Evolutionary conservation across 176 grass and related monocot species (phyloP), one percentile per base, ranked within the genome.

Genomic region (Oryza nivara): DNA sequence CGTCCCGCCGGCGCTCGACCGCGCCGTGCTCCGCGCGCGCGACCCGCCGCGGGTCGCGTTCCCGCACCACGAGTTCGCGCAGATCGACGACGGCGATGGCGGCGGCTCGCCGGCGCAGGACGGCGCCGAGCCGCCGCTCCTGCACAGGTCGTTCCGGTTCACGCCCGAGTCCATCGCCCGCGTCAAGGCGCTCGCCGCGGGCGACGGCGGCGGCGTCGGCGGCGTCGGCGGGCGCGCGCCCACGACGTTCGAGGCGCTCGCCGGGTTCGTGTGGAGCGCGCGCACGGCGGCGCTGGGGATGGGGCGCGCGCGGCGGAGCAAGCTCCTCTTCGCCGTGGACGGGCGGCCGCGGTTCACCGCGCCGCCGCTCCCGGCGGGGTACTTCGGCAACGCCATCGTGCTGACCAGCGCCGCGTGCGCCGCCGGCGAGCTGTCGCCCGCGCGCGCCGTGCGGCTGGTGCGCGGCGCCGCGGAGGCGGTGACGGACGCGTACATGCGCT

Each of bases 341-440:
- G 93, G 88, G 13, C 75, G 93, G 80, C 89, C 83, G 9, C 20
- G 88, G 54, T 81, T 95, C 73, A 17, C 30, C 30, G 30, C 82
- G 68, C 90, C 90, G 51, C 88, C 90, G 49, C 81, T 92, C 8
- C 93, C 93, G 1, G 54, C 76, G 36, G 90, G 90, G 36, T 92
- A 92, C 86, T 95, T 92, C 70, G 93, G 90, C 79, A 95, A 91
- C 72, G 93, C 90, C 65, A 91, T 95, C 48, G 90, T 95, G 65
- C 71, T 95, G 17, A 92, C 93, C 65, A 89, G 85, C 82, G 87
- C 90, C 4, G 23, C 89, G 30, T 88, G 88, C 85, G 67, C 83
- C 4, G 88, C 86, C 15, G 90, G 76, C 12, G 93, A 95, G 66
- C 93, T 92, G 51, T 16, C 84, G 36, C 85, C 73, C 14, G 44